Base-by-base conservation (phyloP, 1,284 basidiomycete species). In the Fomitiporia mediterranea region DNA sequence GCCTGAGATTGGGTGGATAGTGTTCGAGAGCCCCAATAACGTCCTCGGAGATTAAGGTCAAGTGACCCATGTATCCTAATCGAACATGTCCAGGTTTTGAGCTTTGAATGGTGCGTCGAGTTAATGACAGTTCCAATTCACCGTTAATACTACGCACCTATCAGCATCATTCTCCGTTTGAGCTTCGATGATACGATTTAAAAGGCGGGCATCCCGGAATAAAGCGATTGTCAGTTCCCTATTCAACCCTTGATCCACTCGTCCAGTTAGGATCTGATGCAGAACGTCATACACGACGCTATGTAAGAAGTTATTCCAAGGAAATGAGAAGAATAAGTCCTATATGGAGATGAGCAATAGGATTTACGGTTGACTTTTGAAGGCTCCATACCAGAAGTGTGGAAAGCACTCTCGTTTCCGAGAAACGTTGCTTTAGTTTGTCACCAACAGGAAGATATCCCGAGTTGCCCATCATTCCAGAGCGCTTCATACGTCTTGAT, bases 241-340 rank as follows among this genome's bases (percentile, higher is more conserved):
- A 66, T 94, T 96, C 56, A 82, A 77, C 1, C 89, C 87, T 25
- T 75, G 76, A 27, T 92, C 85, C 37, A 93, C 77, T 34, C 84
- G 80, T 13, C 94, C 94, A 11, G 91, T 96, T 61, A 99, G 80
- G 48, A 98, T 89, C 69, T 99, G 97, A 68, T 98, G 96, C 1
- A 99, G 78, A 49, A 98, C 78, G 69, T 99, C 97, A 68, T 99
- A 99, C 15, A 98, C 94, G 13, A 96, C 89, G 65, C 94, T 95
- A 69, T 99, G 97, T 40, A 99, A 73, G 69, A 99, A 98, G 68
- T 99, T 98, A 74, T 99, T 98, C 89, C 93, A 94, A 0, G 94
- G 94, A 65, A 89, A 97, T 59, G 91, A 85, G 69, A 98, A 98
- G 76, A 99, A 98, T 38, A 98, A 75, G 64, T 94, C 89, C 89